Evolutionary conservation across 768 basidiomycete species (phyloP).

Genomic region (Boletus patriciae): DNA sequence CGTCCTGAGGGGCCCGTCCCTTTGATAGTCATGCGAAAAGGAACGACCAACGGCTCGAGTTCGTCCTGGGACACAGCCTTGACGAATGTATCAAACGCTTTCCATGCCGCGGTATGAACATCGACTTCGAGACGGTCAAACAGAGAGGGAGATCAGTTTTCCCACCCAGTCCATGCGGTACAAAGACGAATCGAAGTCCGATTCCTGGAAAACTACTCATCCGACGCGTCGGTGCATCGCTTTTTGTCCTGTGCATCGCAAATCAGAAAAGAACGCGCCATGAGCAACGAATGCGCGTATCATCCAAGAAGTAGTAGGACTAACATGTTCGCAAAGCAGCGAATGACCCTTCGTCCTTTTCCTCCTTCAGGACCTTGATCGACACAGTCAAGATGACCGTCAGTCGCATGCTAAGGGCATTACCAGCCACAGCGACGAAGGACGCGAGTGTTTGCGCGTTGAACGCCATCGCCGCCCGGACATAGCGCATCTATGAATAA

Average conservation of each 20-base stretch:
- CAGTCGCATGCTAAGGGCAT: conserved; percentile 83
- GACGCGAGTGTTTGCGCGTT: conserved; percentile 89
- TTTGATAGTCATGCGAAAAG: conserved; percentile 87
- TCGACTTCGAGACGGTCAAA: conserved; percentile 74
- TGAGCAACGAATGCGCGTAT: no score
- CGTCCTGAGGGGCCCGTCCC: conserved; percentile 74
- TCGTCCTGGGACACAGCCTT: conserved; percentile 93
- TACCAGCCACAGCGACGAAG: conserved; percentile 91
- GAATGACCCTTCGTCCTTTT: conserved; percentile 65
- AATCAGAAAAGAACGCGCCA: no score
- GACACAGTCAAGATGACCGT: conserved; percentile 76
- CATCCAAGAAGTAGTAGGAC: no score
- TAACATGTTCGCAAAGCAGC: conserved; percentile 47
- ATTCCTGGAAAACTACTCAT: conserved; percentile 78
- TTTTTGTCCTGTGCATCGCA: no score
- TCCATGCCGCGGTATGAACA: conserved; percentile 82
- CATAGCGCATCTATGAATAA: conserved; percentile 42
- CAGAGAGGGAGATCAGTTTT: conserved; percentile 65
- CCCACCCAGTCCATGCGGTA: conserved; percentile 96
- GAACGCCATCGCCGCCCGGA: conserved; percentile 93
- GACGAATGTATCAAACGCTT: conserved; percentile 81
- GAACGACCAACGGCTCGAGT: conserved; percentile 85
- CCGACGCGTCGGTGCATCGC: conserved; percentile 59
- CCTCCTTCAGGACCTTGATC: conserved; percentile 72
- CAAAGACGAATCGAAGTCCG: conserved; percentile 74